phyloP scores from a whole-genome alignment of 306 rosid genomes.

The Aeschynomene evenia region DNA sequence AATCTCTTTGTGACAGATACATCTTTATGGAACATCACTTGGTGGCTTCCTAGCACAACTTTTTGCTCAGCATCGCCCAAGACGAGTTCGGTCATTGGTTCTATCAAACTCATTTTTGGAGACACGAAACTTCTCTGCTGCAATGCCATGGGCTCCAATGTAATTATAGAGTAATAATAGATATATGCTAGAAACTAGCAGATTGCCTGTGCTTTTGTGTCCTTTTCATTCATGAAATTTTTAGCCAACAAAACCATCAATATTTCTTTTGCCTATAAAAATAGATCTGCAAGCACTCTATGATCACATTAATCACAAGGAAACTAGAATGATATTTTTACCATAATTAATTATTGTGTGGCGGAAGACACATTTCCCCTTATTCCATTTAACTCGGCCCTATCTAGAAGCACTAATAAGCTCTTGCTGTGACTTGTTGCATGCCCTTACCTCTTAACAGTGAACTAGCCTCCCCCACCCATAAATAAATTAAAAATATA shows the following conservation, averaged over 20 bases:
- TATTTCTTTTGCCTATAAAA: constrained; percentile 1
- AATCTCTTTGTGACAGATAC: constrained; percentile 64
- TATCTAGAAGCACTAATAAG: constrained; percentile 1
- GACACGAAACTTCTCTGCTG: constrained; percentile 80
- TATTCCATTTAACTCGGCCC: neutral
- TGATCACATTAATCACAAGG: constrained; percentile 19
- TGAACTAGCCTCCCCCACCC: neutral
- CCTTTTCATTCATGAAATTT: constrained; percentile 16
- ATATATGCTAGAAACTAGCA: constrained; percentile 21
- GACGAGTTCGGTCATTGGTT: constrained; percentile 87
- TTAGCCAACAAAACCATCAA: constrained; percentile 16
- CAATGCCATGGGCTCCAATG: constrained; percentile 99
- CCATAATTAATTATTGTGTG: constrained; percentile 4
- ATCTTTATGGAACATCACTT: constrained; percentile 95
- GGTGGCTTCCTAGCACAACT: constrained; percentile 98
- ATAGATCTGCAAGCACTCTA: neutral
- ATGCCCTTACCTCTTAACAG: constrained; percentile 18
- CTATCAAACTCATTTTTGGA: constrained; percentile 89
- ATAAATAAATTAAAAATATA: neutral
- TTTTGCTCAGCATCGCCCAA: constrained; percentile 96
- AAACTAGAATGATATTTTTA: constrained; percentile 12
- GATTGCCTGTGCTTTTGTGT: constrained; percentile 1
- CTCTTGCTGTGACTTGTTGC: neutral
- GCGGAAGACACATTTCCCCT: constrained; percentile 8
- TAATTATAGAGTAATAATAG: constrained; percentile 38